Percentiles rank a stretch among this genome's conserved stretches.
Evolutionary conservation across 2,329 filamentous ascomycete species (phyloP).

Genomic region (Zalaria obscura): DNA sequence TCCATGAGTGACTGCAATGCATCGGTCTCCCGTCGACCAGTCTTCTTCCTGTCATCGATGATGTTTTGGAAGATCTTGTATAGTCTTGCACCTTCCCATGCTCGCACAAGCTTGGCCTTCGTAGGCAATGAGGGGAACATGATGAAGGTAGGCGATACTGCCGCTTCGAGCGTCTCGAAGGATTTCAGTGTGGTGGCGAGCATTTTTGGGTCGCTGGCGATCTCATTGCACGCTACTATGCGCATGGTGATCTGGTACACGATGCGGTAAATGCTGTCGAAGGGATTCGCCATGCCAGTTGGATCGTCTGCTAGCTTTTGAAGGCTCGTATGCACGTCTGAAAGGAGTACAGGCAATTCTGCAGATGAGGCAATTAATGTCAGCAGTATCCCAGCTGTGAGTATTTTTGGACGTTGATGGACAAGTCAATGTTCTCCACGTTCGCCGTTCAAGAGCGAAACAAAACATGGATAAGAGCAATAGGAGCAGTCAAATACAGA

Average conservation of each 20-base stretch:
- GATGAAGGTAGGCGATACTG: constrained; percentile 29
- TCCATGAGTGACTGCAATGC: constrained; percentile 41
- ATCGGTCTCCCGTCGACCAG: constrained; percentile 32
- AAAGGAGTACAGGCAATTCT: constrained; percentile 27
- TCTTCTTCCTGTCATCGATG: constrained; percentile 29
- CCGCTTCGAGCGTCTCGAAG: constrained; percentile 34
- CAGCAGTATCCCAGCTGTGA: neutral
- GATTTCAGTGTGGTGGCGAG: constrained; percentile 28
- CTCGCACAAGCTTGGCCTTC: constrained; percentile 26
- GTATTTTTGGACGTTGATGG: neutral
- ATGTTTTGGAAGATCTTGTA: constrained; percentile 36
- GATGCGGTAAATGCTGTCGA: constrained; percentile 37
- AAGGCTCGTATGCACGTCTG: constrained; percentile 26
- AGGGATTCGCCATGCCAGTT: constrained; percentile 34
- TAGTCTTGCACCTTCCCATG: constrained; percentile 31
- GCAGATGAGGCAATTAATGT: neutral
- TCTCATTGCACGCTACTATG: constrained; percentile 38
- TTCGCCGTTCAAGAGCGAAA: too few species aligned
- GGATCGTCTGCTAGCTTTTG: constrained; percentile 21
- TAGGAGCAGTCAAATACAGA: too few species aligned
- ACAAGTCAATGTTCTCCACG: too few species aligned
- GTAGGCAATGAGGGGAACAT: constrained; percentile 41
- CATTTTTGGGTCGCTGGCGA: constrained; percentile 32
- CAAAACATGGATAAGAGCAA: neutral
- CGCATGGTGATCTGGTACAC: constrained; percentile 45